A percentile compares a stretch with the other conserved stretches of the same genome.
phyloP scores from a whole-genome alignment of 2,329 filamentous ascomycete species.

The Elsinoe perseae region DNA sequence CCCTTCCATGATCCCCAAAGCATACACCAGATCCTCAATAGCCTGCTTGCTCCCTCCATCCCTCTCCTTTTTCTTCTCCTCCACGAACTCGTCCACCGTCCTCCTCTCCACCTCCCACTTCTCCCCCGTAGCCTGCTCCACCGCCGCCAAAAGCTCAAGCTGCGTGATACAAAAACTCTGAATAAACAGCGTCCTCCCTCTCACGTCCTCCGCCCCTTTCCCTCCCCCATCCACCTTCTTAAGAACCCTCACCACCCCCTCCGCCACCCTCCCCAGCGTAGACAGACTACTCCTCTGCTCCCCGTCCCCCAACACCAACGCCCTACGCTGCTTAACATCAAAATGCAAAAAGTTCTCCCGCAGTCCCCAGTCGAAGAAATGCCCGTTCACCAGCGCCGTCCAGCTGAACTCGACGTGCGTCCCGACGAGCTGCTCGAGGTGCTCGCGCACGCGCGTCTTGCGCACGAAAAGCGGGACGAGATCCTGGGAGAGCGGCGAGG shows the following conservation, averaged over 20 bases:
- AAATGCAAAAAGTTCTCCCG: conserved; percentile 46
- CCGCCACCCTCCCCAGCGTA: conserved; percentile 46
- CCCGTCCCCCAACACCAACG: conserved; percentile 51
- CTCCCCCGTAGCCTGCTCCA: conserved; percentile 46
- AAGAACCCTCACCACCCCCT: conserved; percentile 47
- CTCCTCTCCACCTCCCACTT: conserved; percentile 44
- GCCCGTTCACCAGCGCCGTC: conserved; percentile 51
- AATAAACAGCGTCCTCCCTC: conserved; percentile 52
- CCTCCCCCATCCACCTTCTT: conserved; percentile 38
- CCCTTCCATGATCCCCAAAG: conserved; percentile 26
- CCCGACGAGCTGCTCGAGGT: conserved; percentile 41
- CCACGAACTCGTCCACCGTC: conserved; percentile 28
- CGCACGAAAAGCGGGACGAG: conserved; percentile 45
- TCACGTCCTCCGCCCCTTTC: conserved; percentile 34
- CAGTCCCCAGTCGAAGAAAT: conserved; percentile 57
- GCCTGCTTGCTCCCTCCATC: conserved; percentile 30
- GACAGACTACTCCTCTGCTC: conserved; percentile 45
- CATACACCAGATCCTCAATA: conserved; percentile 27
- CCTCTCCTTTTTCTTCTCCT: conserved; percentile 30
- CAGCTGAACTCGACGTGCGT: conserved; percentile 45
- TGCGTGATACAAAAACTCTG: conserved; percentile 52
- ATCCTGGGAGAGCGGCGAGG: conserved; percentile 29
- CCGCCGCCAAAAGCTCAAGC: conserved; percentile 46
- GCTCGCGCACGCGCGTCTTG: conserved; percentile 46
- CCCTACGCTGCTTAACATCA: conserved; percentile 42